Conservation (phyloP, 1,284 basidiomycete species). For the Anthracocystis walkeri region DNA sequence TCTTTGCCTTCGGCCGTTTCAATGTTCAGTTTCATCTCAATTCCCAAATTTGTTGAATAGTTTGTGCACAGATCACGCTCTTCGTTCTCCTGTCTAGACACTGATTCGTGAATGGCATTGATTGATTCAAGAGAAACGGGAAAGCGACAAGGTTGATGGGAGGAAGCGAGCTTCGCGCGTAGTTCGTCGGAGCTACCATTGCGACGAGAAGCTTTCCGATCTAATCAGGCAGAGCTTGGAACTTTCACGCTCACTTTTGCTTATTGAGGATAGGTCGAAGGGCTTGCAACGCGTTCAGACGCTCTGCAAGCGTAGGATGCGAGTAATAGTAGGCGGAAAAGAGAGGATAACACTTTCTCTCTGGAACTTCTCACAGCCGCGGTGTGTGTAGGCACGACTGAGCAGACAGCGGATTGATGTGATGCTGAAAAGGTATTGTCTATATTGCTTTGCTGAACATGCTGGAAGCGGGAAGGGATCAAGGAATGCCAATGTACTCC, state of each 20-base stretch:
- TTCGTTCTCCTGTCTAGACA: too few relatives aligned
- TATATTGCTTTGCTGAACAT: constrained; percentile 5
- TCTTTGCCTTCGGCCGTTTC: too few relatives aligned
- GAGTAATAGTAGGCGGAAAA: constrained; percentile 67
- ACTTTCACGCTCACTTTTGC: constrained; percentile 13
- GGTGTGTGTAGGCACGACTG: background rate
- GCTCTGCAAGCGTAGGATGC: constrained; percentile 65
- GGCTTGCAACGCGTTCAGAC: constrained; percentile 53
- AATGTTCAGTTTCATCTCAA: too few relatives aligned
- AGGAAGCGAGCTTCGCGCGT: too few relatives aligned
- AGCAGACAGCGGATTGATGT: background rate
- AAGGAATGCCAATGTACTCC: constrained; percentile 51
- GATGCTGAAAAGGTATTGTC: constrained; percentile 11
- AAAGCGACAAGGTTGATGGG: too few relatives aligned
- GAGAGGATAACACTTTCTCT: constrained; percentile 38
- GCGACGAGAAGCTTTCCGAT: too few relatives aligned
- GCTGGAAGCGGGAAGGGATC: background rate
- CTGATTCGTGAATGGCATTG: too few relatives aligned
- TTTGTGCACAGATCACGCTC: too few relatives aligned
- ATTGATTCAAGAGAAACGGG: too few relatives aligned
- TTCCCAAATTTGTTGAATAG: too few relatives aligned
- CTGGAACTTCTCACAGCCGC: background rate
- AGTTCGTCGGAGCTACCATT: background rate
- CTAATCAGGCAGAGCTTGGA: too few relatives aligned
- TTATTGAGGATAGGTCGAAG: constrained; percentile 33